phyloP scores from a whole-genome alignment of 2,329 filamentous ascomycete genomes.

The Xylariaceae sp. region DNA sequence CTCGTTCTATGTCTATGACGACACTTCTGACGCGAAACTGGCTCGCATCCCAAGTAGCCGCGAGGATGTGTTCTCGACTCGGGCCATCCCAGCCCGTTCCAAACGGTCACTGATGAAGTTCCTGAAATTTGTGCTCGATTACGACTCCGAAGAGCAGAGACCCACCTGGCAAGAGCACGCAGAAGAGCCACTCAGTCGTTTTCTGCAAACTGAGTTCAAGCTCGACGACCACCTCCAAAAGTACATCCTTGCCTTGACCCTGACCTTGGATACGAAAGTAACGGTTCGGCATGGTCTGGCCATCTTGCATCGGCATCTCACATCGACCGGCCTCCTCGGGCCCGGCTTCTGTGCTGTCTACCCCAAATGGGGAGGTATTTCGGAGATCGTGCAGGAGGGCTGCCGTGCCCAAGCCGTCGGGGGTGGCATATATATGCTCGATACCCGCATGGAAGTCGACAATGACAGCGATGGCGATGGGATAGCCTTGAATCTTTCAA shows the following conservation, averaged over 20 bases:
- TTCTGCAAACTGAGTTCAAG: conserved; percentile 56
- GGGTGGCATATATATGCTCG: conserved; percentile 82
- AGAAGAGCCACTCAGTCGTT: conserved; percentile 46
- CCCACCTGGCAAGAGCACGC: conserved; percentile 54
- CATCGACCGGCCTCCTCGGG: conserved; percentile 81
- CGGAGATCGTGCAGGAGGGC: conserved; percentile 84
- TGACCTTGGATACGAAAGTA: conserved; percentile 59
- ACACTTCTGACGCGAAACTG: conserved; percentile 33
- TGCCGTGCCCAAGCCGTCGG: conserved; percentile 89
- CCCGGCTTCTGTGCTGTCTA: conserved; percentile 83
- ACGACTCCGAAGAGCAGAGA: conserved; percentile 48
- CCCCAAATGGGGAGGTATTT: conserved; percentile 85
- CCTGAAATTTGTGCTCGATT: conserved; percentile 75
- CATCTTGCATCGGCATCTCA: conserved; percentile 69
- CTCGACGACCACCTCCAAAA: conserved; percentile 61
- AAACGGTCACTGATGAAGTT: conserved; percentile 92
- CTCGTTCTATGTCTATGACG: conserved; percentile 74
- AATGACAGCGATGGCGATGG: conserved; percentile 15
- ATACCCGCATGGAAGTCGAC: conserved; percentile 50
- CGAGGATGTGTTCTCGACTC: conserved; percentile 83
- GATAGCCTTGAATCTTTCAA: conserved; percentile 46
- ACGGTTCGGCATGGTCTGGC: conserved; percentile 61
- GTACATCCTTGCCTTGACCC: conserved; percentile 57
- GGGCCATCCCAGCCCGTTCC: conserved; percentile 65
- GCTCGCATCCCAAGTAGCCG: conserved; percentile 76